A percentile compares a stretch with the other conserved stretches of the same genome.
Evolutionary conservation across 2,329 filamentous ascomycete species (phyloP).

Genomic region (Fusarium piperis): DNA sequence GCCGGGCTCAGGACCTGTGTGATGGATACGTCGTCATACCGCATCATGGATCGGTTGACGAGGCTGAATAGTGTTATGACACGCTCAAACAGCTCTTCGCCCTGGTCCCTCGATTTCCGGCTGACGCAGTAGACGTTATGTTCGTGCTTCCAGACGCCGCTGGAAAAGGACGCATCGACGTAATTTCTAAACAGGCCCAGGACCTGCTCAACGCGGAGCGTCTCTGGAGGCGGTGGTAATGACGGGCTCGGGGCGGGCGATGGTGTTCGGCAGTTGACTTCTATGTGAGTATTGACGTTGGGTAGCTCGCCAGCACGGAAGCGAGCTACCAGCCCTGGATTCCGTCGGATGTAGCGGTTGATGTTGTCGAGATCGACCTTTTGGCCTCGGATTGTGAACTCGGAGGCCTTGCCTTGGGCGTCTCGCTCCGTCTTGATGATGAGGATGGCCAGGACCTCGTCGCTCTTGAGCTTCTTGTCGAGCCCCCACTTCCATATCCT

Average conservation of each 20-base stretch:
- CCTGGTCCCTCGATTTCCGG: slow-evolving; percentile 39
- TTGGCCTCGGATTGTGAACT: slow-evolving; percentile 52
- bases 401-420: slow-evolving; percentile 45
- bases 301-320: slow-evolving; percentile 46
- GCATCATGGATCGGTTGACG: slow-evolving; percentile 47
- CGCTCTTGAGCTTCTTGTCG: slow-evolving; percentile 54
- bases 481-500: slow-evolving; percentile 55
- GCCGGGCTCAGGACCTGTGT: slow-evolving; percentile 46
- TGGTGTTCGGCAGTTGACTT: slow-evolving; percentile 48
- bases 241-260: slow-evolving; percentile 33
- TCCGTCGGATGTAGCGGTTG: slow-evolving; percentile 52
- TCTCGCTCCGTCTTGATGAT: slow-evolving; percentile 51
- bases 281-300: slow-evolving; percentile 43
- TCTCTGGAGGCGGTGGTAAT: slow-evolving; percentile 36
- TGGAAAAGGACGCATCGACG: slow-evolving; percentile 43
- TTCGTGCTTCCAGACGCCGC: slow-evolving; percentile 43
- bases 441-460: slow-evolving; percentile 53
- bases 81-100: slow-evolving; percentile 48
- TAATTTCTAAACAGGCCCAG: slow-evolving; percentile 44
- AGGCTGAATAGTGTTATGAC: slow-evolving; percentile 48
- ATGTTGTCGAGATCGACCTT: slow-evolving; percentile 53
- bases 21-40: slow-evolving; percentile 46
- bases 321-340: slow-evolving; percentile 47
- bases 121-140: slow-evolving; percentile 45
- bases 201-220: slow-evolving; percentile 40